A percentile compares a stretch with the other conserved stretches of the same genome.
These are phyloP conservation scores for Paracoccidioides brasiliensis DNA, from an alignment of 2,329 filamentous ascomycete species.

Conservation along the genomic window DNA sequence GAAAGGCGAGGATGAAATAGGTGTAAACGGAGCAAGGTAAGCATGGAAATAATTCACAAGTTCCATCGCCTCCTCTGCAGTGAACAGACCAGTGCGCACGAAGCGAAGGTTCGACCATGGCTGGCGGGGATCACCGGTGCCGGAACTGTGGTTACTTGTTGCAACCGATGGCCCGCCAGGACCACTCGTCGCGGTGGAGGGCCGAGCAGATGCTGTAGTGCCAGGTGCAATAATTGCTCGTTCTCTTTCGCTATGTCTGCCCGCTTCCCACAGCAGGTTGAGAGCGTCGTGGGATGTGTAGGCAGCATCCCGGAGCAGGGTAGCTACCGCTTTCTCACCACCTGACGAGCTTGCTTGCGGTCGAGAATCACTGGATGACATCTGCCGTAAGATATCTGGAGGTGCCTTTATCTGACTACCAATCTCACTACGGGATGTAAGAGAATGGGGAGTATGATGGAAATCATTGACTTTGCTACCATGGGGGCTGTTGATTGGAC, in stretches of 20 bases:
- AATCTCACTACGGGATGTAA: not conserved
- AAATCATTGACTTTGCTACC: not conserved
- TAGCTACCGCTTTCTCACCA: constrained; percentile 10
- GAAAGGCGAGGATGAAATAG: constrained; percentile 76
- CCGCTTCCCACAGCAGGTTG: constrained; percentile 12
- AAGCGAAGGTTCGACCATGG: constrained; percentile 78
- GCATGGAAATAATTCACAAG: constrained; percentile 88
- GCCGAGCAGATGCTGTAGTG: not conserved
- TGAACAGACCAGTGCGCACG: constrained; percentile 83
- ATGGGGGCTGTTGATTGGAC: not conserved
- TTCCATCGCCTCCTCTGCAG: constrained; percentile 68
- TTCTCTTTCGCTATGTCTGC: constrained; percentile 12
- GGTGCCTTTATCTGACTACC: not conserved
- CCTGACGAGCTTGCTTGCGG: constrained; percentile 1
- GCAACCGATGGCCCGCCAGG: constrained; percentile 5
- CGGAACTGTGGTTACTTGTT: constrained; percentile 7
- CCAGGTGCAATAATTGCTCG: not conserved
- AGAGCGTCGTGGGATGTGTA: constrained; percentile 14
- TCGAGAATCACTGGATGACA: not conserved
- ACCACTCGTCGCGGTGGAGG: not conserved
- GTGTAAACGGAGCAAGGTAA: constrained; percentile 72
- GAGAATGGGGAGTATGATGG: not conserved
- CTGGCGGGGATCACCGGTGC: constrained; percentile 39
- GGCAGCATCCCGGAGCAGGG: constrained; percentile 12
- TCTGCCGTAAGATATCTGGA: not conserved